phyloP scores from a whole-genome alignment of 1,139 yeast species.

The Lodderomyces parapsilosis region DNA sequence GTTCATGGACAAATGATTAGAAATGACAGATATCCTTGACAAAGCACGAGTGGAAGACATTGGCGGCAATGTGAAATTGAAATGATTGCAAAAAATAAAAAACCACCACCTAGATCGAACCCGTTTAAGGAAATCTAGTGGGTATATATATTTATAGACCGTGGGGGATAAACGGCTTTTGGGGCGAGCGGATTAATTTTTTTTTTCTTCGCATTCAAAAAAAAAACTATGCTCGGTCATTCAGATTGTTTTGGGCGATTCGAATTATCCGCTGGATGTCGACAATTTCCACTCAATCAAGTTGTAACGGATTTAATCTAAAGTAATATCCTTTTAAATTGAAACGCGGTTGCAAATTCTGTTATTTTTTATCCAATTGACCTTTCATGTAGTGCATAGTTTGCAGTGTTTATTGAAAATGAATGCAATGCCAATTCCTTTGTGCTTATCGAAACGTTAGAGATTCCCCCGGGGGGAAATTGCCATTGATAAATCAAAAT shows the following conservation, averaged over 20 bases:
- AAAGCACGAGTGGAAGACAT: conserved; percentile 8
- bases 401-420: neutral
- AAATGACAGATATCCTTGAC: conserved; percentile 12
- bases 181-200: neutral
- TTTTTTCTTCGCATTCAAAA: neutral
- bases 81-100: too few species aligned
- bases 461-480: too few species aligned
- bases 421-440: neutral
- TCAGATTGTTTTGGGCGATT: neutral
- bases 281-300: neutral
- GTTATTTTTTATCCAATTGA: neutral
- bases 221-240: neutral
- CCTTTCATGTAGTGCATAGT: neutral
- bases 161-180: neutral
- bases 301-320: neutral
- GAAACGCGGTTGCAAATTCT: neutral
- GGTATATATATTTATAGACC: neutral
- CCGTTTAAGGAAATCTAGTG: neutral
- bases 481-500: conserved; percentile 11
- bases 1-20: conserved; percentile 8
- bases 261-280: neutral
- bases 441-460: neutral
- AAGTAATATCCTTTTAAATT: neutral
- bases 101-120: neutral
- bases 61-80: neutral